Evolutionary conservation across 306 rosid species (phyloP), one percentile per base, ranked within the genome.

Genomic region (Cucurbita ficifolia): DNA sequence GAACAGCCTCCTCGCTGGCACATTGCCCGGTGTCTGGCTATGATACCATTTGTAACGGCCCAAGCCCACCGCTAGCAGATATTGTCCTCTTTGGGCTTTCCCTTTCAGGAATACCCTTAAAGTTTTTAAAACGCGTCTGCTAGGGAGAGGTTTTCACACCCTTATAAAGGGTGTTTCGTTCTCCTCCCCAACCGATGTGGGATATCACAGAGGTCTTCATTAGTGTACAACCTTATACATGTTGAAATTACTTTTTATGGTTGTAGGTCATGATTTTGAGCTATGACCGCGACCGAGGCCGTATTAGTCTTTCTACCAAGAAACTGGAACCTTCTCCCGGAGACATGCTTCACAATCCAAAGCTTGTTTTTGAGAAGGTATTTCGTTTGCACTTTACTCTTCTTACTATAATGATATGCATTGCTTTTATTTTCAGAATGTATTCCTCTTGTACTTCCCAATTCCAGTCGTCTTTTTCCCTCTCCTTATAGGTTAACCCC

Each of bases 311-410:
- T 76, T 93, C 98, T 46, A 93, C 98, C 14, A 90, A 93, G 91
- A 93, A 93, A 84, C 75, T 93, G 76, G 98, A 93, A 79, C 98
- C 98, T 70, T 87, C 96, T 77, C 98, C 96, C 36, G 98, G 98
- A 13, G 98, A 93, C 83, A 93, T 90, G 98, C 90, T 93, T 78
- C 98, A 96, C 80, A 90, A 93, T 59, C 98, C 98, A 77, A 86
- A 84, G 75, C 92, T 93, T 70, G 97, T 93, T 56, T 89, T 94
- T 74, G 97, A 90, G 87, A 94, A 94, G 97, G 98, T 93, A 90
- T 45, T 42, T 50, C 21, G 43, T 5, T 40, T 17, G 35, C 76
- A 22, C 56, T 69, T 69, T n/a, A 48, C 57, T 5, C 10, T 45
- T 69, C 45, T 64, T 64, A 3, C 71, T 40, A 64, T 40, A 18